Percentiles rank a stretch among this genome's conserved stretches.
Conservation (phyloP, 2,329 filamentous ascomycete genomes). For the Ophiostoma fasciatum region DNA sequence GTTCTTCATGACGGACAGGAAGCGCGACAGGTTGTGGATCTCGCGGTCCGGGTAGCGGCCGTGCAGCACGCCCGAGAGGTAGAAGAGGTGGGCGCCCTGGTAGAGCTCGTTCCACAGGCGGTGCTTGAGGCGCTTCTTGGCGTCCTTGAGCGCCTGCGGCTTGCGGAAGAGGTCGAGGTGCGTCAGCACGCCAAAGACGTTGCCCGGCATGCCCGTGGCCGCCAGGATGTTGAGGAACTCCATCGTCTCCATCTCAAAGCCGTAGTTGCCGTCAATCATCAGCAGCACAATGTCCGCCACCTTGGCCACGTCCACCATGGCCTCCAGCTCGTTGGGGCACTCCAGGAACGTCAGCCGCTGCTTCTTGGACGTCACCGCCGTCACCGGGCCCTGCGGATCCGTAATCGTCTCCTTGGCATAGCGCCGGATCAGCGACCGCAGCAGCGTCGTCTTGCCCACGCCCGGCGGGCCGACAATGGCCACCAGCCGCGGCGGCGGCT, state of each 20-base stretch:
- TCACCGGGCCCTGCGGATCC: slow-evolving; percentile 80
- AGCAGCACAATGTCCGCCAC: slow-evolving; percentile 93
- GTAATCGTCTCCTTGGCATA: slow-evolving; percentile 94
- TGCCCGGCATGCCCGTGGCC: slow-evolving; percentile 95
- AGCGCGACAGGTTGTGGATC: slow-evolving; percentile 86
- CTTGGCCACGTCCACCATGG: slow-evolving; percentile 95
- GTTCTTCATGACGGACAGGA: slow-evolving; percentile 98
- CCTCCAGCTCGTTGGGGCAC: slow-evolving; percentile 90
- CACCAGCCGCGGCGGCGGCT: slow-evolving; percentile 84
- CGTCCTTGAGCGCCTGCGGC: slow-evolving; percentile 76
- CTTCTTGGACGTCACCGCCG: slow-evolving; percentile 91
- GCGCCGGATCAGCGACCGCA: slow-evolving; percentile 77
- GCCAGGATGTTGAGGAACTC: slow-evolving; percentile 91
- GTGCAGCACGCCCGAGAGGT: slow-evolving; percentile 91
- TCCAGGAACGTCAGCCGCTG: slow-evolving; percentile 90
- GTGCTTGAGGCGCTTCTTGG: slow-evolving; percentile 93
- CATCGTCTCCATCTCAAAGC: slow-evolving; percentile 99
- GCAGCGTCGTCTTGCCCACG: slow-evolving; percentile 16
- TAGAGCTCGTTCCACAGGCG: slow-evolving; percentile 95
- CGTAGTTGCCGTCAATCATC: slow-evolving; percentile 98
- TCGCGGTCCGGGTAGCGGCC: slow-evolving; percentile 93
- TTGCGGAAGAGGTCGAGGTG: slow-evolving; percentile 94
- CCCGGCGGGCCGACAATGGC: slow-evolving; percentile 79
- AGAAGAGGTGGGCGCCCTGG: slow-evolving; percentile 92
- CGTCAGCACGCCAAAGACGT: slow-evolving; percentile 92